These are phyloP conservation scores for Trichoderma citrinoviride DNA, from an alignment of 2,329 filamentous ascomycete genomes.

Conservation along the genomic window DNA sequence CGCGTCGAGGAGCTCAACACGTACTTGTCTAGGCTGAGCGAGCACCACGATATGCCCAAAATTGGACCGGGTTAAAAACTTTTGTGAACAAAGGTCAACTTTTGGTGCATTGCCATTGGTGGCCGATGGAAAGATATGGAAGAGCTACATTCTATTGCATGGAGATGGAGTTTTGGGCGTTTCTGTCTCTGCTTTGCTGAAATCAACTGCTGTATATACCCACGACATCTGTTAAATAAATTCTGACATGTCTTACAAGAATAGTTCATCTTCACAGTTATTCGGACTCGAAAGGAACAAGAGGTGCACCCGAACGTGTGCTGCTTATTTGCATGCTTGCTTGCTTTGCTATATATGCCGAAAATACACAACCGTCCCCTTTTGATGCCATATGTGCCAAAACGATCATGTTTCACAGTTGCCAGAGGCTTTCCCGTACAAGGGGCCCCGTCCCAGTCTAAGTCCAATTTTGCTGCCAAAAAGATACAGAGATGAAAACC, in stretches of 20 bases:
- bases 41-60: slow-evolving; percentile 94
- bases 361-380: slow-evolving; percentile 15
- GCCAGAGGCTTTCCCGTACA: background rate
- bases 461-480: slow-evolving; percentile 4
- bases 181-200: slow-evolving; percentile 23
- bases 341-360: slow-evolving; percentile 9
- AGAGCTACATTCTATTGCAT: background rate
- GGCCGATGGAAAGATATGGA: background rate
- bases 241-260: background rate
- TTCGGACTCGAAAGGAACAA: no score
- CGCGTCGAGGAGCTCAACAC: slow-evolving; percentile 93
- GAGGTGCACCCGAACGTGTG: background rate
- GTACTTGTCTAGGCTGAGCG: slow-evolving; percentile 85
- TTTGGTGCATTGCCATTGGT: background rate
- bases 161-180: slow-evolving; percentile 29
- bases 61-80: slow-evolving; percentile 57
- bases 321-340: background rate
- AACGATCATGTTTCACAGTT: slow-evolving; percentile 7
- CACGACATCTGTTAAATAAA: background rate
- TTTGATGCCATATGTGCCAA: slow-evolving; percentile 15
- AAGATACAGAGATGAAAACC: background rate
- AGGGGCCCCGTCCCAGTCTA: slow-evolving; percentile 16
- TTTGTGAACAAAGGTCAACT: background rate
- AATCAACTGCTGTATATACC: background rate
- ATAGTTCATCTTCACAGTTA: no score